Conservation (phyloP, 352 stramenopile genomes). For the Pelagophyceae sp. region DNA sequence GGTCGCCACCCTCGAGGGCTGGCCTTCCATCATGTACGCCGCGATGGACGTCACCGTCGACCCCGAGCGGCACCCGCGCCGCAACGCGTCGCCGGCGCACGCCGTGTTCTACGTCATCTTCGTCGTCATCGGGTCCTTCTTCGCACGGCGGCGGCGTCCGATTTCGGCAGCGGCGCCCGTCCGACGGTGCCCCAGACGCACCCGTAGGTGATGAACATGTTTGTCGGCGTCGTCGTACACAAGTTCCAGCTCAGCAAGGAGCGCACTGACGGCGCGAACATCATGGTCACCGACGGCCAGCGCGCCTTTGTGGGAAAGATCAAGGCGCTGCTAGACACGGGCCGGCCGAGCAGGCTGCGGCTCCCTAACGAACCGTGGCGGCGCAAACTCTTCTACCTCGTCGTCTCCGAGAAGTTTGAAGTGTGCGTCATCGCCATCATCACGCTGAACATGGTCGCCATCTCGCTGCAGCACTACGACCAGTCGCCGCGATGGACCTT, state of each 20-base stretch:
- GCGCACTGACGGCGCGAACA: constrained; percentile 21
- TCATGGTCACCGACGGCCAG: constrained; percentile 36
- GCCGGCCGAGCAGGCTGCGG: constrained; percentile 53
- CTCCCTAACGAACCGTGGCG: constrained; percentile 49
- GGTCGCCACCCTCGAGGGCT: constrained; percentile 36
- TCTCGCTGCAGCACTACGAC: constrained; percentile 63
- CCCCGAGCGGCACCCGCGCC: background rate
- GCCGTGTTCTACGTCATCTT: constrained; percentile 58
- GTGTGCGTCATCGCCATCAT: constrained; percentile 56
- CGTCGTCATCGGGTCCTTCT: constrained; percentile 34
- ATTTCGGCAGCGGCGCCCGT: too few species aligned
- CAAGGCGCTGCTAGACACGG: constrained; percentile 21
- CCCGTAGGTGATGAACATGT: constrained; percentile 45
- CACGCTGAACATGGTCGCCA: constrained; percentile 44
- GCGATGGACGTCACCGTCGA: constrained; percentile 36
- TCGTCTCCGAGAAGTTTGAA: constrained; percentile 57
- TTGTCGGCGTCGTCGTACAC: constrained; percentile 41
- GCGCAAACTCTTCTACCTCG: constrained; percentile 43
- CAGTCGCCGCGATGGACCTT: constrained; percentile 45
- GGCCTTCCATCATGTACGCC: constrained; percentile 39
- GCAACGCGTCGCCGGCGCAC: constrained; percentile 14
- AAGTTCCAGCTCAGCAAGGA: constrained; percentile 33
- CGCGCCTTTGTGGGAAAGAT: constrained; percentile 29
- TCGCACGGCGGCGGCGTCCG: too few species aligned
- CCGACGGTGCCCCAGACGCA: too few species aligned